Evolutionary conservation across 345 rosid species (phyloP).

Genomic region (Theobroma cacao): DNA sequence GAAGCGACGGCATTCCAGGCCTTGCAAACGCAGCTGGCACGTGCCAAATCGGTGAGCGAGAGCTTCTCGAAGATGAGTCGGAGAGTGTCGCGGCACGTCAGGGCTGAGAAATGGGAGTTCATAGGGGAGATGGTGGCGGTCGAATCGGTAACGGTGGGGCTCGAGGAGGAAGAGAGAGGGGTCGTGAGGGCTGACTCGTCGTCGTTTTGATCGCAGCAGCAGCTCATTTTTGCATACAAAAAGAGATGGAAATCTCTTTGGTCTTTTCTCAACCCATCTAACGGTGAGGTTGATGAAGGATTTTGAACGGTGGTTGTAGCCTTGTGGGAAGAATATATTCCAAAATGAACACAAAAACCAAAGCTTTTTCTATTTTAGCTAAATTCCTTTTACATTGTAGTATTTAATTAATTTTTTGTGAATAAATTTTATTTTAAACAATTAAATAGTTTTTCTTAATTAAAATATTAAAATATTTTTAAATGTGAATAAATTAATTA

Average conservation of each 20-base stretch:
- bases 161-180: constrained; percentile 15
- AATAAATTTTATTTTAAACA: too few species aligned
- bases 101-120: constrained; percentile 55
- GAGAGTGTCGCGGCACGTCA: constrained; percentile 60
- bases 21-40: constrained; percentile 80
- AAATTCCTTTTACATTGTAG: too few species aligned
- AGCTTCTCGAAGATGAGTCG: constrained; percentile 61
- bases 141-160: neutral
- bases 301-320: neutral
- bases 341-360: too few species aligned
- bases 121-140: constrained; percentile 42
- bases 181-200: constrained; percentile 24
- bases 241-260: neutral
- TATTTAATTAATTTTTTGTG: too few species aligned
- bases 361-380: too few species aligned
- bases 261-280: neutral
- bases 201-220: constrained; percentile 45
- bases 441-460: too few species aligned
- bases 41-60: constrained; percentile 57
- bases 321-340: too few species aligned
- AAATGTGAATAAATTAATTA: too few species aligned
- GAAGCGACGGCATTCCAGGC: constrained; percentile 59
- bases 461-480: too few species aligned
- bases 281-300: neutral
- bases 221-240: constrained; percentile 32